Conservation (phyloP, 306 rosid genomes). For the Delonix regia region DNA sequence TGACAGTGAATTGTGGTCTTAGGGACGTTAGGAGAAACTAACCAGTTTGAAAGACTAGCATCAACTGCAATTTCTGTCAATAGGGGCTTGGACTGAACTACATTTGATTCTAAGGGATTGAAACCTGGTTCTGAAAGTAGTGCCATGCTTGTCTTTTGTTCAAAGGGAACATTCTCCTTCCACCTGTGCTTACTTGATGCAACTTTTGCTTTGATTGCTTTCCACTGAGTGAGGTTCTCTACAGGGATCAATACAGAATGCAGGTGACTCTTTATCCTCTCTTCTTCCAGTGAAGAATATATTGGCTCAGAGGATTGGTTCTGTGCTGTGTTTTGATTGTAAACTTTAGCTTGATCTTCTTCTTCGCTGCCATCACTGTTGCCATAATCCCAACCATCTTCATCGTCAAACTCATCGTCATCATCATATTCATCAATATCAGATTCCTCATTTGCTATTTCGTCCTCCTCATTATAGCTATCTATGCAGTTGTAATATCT, state of each 20-base stretch:
- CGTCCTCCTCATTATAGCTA: constrained; percentile 62
- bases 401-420: constrained; percentile 47
- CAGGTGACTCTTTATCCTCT: constrained; percentile 27
- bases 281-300: constrained; percentile 34
- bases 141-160: constrained; percentile 35
- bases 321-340: constrained; percentile 41
- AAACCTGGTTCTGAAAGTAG: constrained; percentile 36
- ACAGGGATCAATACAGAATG: constrained; percentile 75
- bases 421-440: constrained; percentile 56
- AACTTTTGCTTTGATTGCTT: constrained; percentile 77
- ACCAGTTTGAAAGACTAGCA: constrained; percentile 85
- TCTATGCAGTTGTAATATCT: constrained; percentile 75
- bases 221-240: constrained; percentile 87
- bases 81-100: constrained; percentile 54
- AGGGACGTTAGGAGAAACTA: constrained; percentile 51
- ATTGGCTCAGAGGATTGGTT: constrained; percentile 37
- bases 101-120: constrained; percentile 37
- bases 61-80: constrained; percentile 68
- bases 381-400: constrained; percentile 30
- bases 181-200: constrained; percentile 55
- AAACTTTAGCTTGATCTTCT: constrained; percentile 32
- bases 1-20: constrained; percentile 47
- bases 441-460: constrained; percentile 48
- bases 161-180: constrained; percentile 59
- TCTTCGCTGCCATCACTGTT: constrained; percentile 26